Evolutionary conservation across 2,329 filamentous ascomycete genomes (phyloP).

Genomic region (Xenosphaeropsis pyriputrescens): DNA sequence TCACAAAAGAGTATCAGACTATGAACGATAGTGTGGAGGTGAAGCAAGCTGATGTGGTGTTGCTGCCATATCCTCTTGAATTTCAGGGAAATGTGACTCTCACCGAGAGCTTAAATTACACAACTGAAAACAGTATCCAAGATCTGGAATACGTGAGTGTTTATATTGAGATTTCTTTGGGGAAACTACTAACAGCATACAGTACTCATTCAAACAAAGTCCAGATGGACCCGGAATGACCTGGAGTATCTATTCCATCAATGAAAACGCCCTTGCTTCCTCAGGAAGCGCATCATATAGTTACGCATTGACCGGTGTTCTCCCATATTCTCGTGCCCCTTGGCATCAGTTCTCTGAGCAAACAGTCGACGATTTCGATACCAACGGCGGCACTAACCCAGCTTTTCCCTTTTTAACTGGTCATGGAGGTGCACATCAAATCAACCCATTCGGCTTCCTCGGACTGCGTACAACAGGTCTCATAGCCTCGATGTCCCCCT

Average conservation of each 20-base stretch:
- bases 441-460: slow-evolving; percentile 52
- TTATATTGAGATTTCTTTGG: slow-evolving; percentile 1
- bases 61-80: slow-evolving; percentile 49
- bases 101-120: too few relatives aligned
- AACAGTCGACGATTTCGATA: slow-evolving; percentile 39
- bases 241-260: slow-evolving; percentile 53
- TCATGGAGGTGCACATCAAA: slow-evolving; percentile 53
- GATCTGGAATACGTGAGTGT: slow-evolving; percentile 45
- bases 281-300: slow-evolving; percentile 56
- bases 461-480: slow-evolving; percentile 46
- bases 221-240: slow-evolving; percentile 59
- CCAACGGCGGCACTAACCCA: slow-evolving; percentile 49
- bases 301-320: slow-evolving; percentile 46
- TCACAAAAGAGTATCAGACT: slow-evolving; percentile 47
- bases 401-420: slow-evolving; percentile 59
- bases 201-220: slow-evolving; percentile 55
- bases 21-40: slow-evolving; percentile 54
- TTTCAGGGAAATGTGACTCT: slow-evolving; percentile 19
- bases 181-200: slow-evolving; percentile 5
- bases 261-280: slow-evolving; percentile 47
- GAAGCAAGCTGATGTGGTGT: slow-evolving; percentile 57
- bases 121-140: slow-evolving; percentile 3
- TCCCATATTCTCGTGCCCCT: slow-evolving; percentile 49
- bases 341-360: slow-evolving; percentile 63
- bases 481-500: slow-evolving; percentile 46